Base-by-base conservation (phyloP, 495 filamentous ascomycete genomes). In the Penicillium canariense region DNA sequence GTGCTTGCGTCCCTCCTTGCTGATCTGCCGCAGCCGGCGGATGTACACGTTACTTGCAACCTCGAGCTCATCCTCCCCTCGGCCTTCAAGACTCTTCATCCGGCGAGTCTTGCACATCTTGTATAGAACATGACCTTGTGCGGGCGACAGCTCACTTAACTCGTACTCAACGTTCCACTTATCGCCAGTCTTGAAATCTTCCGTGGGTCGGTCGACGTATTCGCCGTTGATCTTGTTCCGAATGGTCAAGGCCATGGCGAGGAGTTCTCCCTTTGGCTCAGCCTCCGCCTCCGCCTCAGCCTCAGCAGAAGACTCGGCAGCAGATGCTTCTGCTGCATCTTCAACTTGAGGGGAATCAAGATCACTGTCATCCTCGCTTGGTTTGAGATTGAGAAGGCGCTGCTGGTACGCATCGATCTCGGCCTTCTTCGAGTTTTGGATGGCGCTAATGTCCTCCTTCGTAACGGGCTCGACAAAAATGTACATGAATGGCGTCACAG, bases 391-490 rank as follows among this genome's bases (percentile, higher is more conserved):
- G 18, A 78, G 45, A 6, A 95, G 75, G 0, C 78, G 71, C 22
- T 74, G 74, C 68, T 93, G 86, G 53, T 89, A 90, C 23, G 81
- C 83, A 34, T 87, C 81, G 12, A 91, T 78, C 42, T 79, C 74
- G 10, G 70, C 79, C 38, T 78, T 75, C 38, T 81, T 85, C 28
- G 75, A 77, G 5, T 70, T 77, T 70, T 98, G 95, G 36, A 96
- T 89, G 9, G 75, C 68, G 12, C 87, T 72, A 32, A 95, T 88
- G 43, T 89, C 75, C 7, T 82, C 78, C 12, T 87, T 79, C 0
- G 83, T 81, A 15, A 97, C 85, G 8, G 94, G 93, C 70, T 96
- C 87, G 23, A 85, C 91, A 61, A 96, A 91, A 23, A 96, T 81
- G 61, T 91, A 89, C 90, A 97, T 96, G 61, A 84, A 87, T 1